Conservation (phyloP, 352 stramenopile species). For the Pelagophyceae sp. region DNA sequence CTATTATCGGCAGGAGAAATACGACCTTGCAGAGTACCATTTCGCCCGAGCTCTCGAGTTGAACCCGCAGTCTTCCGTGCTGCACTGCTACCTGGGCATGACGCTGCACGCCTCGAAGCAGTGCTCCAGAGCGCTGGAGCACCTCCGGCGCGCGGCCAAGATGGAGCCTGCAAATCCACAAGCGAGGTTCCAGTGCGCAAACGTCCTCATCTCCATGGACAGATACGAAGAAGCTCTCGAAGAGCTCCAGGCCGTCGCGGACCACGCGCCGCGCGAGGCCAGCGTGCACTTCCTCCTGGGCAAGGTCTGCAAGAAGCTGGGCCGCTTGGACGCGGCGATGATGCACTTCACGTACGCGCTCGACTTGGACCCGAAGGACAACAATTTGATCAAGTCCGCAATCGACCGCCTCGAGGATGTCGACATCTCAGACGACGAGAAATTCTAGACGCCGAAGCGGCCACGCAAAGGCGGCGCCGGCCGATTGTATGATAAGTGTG, state of each 20-base stretch:
- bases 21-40: slow-evolving; percentile 91
- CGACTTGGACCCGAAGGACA: slow-evolving; percentile 93
- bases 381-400: slow-evolving; percentile 86
- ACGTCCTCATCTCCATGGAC: slow-evolving; percentile 82
- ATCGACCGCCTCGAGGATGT: slow-evolving; percentile 65
- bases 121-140: slow-evolving; percentile 75
- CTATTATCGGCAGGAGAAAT: slow-evolving; percentile 94
- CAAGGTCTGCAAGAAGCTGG: slow-evolving; percentile 74
- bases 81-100: slow-evolving; percentile 85
- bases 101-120: slow-evolving; percentile 76
- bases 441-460: no score
- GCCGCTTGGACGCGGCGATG: slow-evolving; percentile 80
- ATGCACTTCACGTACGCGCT: slow-evolving; percentile 87
- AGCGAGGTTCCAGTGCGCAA: slow-evolving; percentile 80
- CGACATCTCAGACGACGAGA: slow-evolving; percentile 16
- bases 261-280: slow-evolving; percentile 85
- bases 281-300: slow-evolving; percentile 93
- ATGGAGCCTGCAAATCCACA: slow-evolving; percentile 85
- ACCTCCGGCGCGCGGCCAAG: slow-evolving; percentile 67
- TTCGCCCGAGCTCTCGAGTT: slow-evolving; percentile 83
- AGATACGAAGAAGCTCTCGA: slow-evolving; percentile 75
- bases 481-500: no score
- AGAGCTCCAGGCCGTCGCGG: slow-evolving; percentile 79
- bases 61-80: slow-evolving; percentile 81
- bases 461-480: no score